Conservation (phyloP, 192 early-diverging fungal genomes). For the Dimargaris xerosporica region DNA sequence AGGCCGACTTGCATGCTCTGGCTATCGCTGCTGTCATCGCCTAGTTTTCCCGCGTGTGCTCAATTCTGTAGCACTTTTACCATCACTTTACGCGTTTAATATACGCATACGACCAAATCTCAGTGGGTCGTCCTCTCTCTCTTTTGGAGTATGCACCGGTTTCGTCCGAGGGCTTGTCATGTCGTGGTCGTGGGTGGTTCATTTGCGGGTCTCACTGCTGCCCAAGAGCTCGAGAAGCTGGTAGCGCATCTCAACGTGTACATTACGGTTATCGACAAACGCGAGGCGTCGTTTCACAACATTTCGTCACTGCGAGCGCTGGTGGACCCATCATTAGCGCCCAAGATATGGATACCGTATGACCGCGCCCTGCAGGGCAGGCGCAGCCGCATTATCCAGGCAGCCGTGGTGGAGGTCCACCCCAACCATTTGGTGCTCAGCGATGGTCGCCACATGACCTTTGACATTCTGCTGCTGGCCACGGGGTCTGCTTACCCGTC, state of each 20-base stretch:
- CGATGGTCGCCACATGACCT: constrained; percentile 25
- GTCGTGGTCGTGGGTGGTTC: constrained; percentile 31
- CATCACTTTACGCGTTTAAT: no score
- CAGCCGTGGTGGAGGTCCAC: constrained; percentile 25
- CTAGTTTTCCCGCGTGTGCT: no score
- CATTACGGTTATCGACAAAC: constrained; percentile 31
- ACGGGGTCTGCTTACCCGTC: constrained; percentile 28
- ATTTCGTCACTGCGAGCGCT: constrained; percentile 26
- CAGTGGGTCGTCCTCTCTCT: no score
- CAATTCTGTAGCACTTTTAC: no score
- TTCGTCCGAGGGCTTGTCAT: constrained; percentile 16
- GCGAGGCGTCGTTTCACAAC: constrained; percentile 33
- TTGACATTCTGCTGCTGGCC: constrained; percentile 29
- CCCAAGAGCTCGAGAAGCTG: constrained; percentile 27
- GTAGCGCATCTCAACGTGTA: constrained; percentile 19
- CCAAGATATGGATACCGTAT: constrained; percentile 28
- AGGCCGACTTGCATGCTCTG: no score
- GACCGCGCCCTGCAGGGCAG: constrained; percentile 23
- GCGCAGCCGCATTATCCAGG: constrained; percentile 28
- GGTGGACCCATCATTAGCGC: constrained; percentile 26
- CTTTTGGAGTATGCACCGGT: no score
- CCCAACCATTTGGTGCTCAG: constrained; percentile 27
- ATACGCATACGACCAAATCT: no score
- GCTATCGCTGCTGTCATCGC: no score
- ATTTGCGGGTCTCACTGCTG: constrained; percentile 30